Evolutionary conservation across 768 basidiomycete genomes (phyloP).

Genomic region (Porphyrellus cyaneotinctus): DNA sequence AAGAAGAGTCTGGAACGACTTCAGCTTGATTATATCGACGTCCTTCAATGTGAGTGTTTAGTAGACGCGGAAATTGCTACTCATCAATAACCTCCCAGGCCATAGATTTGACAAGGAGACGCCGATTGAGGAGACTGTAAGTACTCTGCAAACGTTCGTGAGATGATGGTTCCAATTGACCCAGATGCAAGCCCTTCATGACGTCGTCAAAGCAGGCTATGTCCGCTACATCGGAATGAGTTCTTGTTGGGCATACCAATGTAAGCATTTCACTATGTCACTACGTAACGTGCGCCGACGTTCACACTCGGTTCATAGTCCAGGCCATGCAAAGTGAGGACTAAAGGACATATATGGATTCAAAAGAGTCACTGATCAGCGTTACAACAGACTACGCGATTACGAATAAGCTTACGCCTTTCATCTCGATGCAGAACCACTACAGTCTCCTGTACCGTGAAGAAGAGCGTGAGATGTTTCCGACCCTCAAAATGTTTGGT

Average conservation of each 20-base stretch:
- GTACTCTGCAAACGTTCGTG: not conserved
- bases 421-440: slow-evolving; percentile 65
- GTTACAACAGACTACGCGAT: slow-evolving; percentile 36
- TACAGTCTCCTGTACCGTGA: slow-evolving; percentile 56
- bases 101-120: slow-evolving; percentile 51
- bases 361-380: not conserved
- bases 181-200: slow-evolving; percentile 48
- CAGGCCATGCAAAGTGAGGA: slow-evolving; percentile 39
- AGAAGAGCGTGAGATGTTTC: slow-evolving; percentile 58
- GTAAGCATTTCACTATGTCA: slow-evolving; percentile 15
- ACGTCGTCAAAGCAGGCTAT: slow-evolving; percentile 46
- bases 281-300: not conserved
- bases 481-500: slow-evolving; percentile 43
- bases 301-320: slow-evolving; percentile 22
- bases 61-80: not conserved
- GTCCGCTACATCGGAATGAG: slow-evolving; percentile 46
- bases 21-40: slow-evolving; percentile 52
- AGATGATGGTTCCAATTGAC: not conserved
- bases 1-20: slow-evolving; percentile 40
- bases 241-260: slow-evolving; percentile 41
- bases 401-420: slow-evolving; percentile 43
- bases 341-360: not conserved
- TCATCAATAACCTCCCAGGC: slow-evolving; percentile 21
- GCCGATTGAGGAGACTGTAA: slow-evolving; percentile 44
- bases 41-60: slow-evolving; percentile 43